Percentiles rank a stretch among this genome's conserved stretches.
Evolutionary conservation across 257 asterid species (phyloP).

Genomic region (Pogostemon cablin): DNA sequence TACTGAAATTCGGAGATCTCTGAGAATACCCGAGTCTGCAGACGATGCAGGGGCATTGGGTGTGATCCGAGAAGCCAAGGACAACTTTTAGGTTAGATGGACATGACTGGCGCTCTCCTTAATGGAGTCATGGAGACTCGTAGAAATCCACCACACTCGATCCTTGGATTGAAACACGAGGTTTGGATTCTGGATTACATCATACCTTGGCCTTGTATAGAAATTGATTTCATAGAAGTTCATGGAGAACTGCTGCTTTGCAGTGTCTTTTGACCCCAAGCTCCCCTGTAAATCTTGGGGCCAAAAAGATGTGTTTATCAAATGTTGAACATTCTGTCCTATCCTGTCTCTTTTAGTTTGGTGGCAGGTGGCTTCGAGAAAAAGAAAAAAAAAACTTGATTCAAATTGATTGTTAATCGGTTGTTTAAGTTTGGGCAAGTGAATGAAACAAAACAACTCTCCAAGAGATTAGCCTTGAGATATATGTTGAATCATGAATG

Average conservation of each 20-base stretch:
- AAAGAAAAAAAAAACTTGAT: background rate
- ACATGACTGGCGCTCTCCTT: constrained; percentile 1
- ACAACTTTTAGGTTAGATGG: constrained; percentile 54
- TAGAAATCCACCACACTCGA: constrained; percentile 22
- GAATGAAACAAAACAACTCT: too few species aligned
- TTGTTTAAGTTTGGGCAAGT: too few species aligned
- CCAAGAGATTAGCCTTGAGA: too few species aligned
- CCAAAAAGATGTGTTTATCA: constrained; percentile 19
- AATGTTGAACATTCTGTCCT: constrained; percentile 3
- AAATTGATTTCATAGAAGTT: constrained; percentile 5
- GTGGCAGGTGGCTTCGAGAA: constrained; percentile 4
- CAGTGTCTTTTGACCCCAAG: constrained; percentile 9
- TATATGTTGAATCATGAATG: too few species aligned
- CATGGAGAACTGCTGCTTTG: constrained; percentile 11
- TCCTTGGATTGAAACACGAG: constrained; percentile 7
- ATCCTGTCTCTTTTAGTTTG: constrained; percentile 12
- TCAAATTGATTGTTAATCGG: background rate
- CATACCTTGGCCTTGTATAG: constrained; percentile 30
- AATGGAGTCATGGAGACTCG: background rate
- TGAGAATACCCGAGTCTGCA: constrained; percentile 66
- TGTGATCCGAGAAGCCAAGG: constrained; percentile 80
- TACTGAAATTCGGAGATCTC: constrained; percentile 67
- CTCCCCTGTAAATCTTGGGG: constrained; percentile 11
- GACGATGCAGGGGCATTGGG: constrained; percentile 78
- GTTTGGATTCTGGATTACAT: constrained; percentile 1